A percentile compares a stretch with the other conserved stretches of the same genome.
Conservation (phyloP, 2,329 filamentous ascomycete genomes). For the Fusarium denticulatum region DNA sequence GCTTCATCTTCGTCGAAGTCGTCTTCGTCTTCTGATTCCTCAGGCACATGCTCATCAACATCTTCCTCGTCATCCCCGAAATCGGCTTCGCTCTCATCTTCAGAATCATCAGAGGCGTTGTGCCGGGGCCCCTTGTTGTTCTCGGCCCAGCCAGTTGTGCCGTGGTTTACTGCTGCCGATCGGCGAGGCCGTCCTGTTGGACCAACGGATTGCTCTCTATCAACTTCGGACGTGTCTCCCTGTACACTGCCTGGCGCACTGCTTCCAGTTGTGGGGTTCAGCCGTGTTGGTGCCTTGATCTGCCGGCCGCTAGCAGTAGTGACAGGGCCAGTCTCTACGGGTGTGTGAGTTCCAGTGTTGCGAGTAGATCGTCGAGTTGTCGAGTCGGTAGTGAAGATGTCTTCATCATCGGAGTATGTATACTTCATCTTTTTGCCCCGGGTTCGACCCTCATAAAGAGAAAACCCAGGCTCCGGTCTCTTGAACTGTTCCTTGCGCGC, state of each 20-base stretch:
- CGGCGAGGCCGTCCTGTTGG: conserved; percentile 61
- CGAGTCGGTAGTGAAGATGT: conserved; percentile 74
- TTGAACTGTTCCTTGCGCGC: conserved; percentile 87
- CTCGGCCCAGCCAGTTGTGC: conserved; percentile 59
- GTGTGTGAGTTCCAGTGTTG: conserved; percentile 78
- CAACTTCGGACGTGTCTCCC: conserved; percentile 54
- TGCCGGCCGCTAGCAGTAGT: conserved; percentile 90
- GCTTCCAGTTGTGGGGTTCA: conserved; percentile 69
- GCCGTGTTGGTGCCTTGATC: conserved; percentile 73
- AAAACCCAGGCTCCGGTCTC: conserved; percentile 88
- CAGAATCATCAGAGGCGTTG: conserved; percentile 62
- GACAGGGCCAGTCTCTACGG: conserved; percentile 71
- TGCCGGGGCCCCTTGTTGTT: conserved; percentile 47
- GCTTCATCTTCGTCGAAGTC: conserved; percentile 66
- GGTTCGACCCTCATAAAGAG: conserved; percentile 94
- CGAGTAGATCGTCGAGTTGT: conserved; percentile 75
- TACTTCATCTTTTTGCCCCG: conserved; percentile 97
- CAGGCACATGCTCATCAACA: conserved; percentile 71
- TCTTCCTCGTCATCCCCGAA: conserved; percentile 80
- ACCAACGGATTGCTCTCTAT: conserved; percentile 53
- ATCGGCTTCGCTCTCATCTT: conserved; percentile 79
- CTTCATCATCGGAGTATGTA: conserved; percentile 91
- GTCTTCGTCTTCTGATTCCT: conserved; percentile 68
- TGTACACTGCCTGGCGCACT: conserved; percentile 59
- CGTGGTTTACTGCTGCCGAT: conserved; percentile 60